Conservation (phyloP, 2,329 filamentous ascomycete genomes). For the Epichloe glyceriae region DNA sequence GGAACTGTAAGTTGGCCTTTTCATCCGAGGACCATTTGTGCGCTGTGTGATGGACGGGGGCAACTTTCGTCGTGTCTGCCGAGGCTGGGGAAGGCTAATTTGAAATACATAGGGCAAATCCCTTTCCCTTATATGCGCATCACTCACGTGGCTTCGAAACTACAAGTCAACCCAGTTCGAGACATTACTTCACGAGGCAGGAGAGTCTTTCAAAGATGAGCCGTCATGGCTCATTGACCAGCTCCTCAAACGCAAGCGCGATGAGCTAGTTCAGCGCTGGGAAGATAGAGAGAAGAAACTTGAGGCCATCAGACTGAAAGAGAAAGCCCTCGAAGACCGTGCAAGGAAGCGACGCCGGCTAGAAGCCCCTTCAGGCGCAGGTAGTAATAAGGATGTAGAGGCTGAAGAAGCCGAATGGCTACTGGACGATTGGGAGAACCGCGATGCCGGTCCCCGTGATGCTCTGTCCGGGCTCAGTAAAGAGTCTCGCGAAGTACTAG, state of each 20-base stretch:
- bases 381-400: slow-evolving; percentile 11
- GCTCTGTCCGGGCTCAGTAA: slow-evolving; percentile 50
- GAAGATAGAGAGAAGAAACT: slow-evolving; percentile 64
- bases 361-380: slow-evolving; percentile 19
- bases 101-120: slow-evolving; percentile 59
- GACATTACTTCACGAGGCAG: slow-evolving; percentile 33
- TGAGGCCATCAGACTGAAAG: slow-evolving; percentile 49
- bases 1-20: slow-evolving; percentile 42
- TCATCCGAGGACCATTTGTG: background rate
- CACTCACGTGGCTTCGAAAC: slow-evolving; percentile 80
- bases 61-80: background rate
- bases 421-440: slow-evolving; percentile 55
- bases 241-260: slow-evolving; percentile 53
- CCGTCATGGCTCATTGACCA: slow-evolving; percentile 78
- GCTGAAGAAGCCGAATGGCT: slow-evolving; percentile 59
- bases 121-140: slow-evolving; percentile 76
- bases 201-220: slow-evolving; percentile 45
- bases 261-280: slow-evolving; percentile 52
- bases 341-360: slow-evolving; percentile 32
- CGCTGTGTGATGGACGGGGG: background rate
- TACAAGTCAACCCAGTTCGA: slow-evolving; percentile 54
- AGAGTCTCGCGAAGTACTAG: slow-evolving; percentile 62
- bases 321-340: slow-evolving; percentile 42
- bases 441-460: slow-evolving; percentile 19
- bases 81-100: background rate